Conservation (phyloP, 1,284 basidiomycete species). For the Cerrena zonata region DNA sequence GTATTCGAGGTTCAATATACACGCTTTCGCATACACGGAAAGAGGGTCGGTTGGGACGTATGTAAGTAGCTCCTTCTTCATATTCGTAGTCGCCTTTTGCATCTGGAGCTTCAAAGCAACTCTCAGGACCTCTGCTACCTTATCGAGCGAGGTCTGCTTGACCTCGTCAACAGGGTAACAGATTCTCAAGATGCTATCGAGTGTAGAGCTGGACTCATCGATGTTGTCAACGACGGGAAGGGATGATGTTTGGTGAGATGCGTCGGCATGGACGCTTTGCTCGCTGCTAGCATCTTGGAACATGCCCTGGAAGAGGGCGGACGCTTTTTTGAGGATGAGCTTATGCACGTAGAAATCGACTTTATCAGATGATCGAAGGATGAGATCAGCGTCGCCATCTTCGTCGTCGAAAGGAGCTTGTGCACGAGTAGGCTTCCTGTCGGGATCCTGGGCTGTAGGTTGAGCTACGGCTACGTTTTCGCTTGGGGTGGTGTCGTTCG, state of each 20-base stretch:
- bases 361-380: constrained; percentile 27
- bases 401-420: too few species aligned
- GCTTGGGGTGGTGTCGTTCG: too few species aligned
- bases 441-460: too few species aligned
- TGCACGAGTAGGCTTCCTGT: too few species aligned
- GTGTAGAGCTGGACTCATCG: neutral
- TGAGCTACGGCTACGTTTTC: too few species aligned
- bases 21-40: neutral
- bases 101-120: neutral
- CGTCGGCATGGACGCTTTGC: neutral
- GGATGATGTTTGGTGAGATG: neutral
- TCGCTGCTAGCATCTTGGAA: neutral
- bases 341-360: constrained; percentile 29
- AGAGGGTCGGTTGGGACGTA: neutral
- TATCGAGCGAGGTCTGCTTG: neutral
- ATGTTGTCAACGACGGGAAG: neutral
- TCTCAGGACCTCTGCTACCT: neutral
- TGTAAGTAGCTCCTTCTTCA: neutral
- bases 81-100: neutral
- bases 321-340: constrained; percentile 26
- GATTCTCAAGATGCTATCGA: neutral
- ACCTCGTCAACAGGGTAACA: neutral
- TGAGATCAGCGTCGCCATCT: too few species aligned
- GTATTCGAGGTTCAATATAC: neutral
- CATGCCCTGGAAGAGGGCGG: constrained; percentile 16